These are phyloP conservation scores for Penicillium fuscoglaucum DNA, from an alignment of 2,329 filamentous ascomycete species.

Conservation along the genomic window DNA sequence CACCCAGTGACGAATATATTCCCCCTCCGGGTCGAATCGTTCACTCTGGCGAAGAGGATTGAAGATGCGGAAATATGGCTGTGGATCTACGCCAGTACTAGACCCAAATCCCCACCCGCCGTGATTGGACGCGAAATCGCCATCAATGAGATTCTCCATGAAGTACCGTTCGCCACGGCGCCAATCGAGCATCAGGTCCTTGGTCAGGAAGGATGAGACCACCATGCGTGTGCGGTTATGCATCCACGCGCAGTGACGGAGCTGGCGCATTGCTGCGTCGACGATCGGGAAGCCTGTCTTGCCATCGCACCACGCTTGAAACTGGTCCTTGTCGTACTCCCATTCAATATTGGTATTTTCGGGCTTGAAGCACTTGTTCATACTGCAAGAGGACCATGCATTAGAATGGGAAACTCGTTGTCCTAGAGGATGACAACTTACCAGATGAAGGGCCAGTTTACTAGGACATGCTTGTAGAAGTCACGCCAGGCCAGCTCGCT, in stretches of 20 bases:
- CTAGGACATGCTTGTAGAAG: slow-evolving; percentile 84
- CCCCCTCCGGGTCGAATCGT: slow-evolving; percentile 76
- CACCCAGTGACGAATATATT: slow-evolving; percentile 81
- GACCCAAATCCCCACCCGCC: slow-evolving; percentile 68
- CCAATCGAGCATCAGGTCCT: slow-evolving; percentile 82
- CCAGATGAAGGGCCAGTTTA: slow-evolving; percentile 73
- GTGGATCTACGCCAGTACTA: slow-evolving; percentile 74
- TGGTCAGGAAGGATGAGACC: slow-evolving; percentile 75
- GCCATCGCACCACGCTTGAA: slow-evolving; percentile 72
- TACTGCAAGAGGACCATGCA: slow-evolving; percentile 40
- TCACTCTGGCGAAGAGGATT: slow-evolving; percentile 83
- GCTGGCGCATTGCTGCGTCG: slow-evolving; percentile 81
- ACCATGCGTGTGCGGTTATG: slow-evolving; percentile 86
- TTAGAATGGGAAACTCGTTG: slow-evolving; percentile 4
- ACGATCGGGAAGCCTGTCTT: slow-evolving; percentile 79
- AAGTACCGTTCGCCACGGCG: slow-evolving; percentile 78
- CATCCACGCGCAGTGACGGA: slow-evolving; percentile 70
- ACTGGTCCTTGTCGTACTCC: slow-evolving; percentile 71
- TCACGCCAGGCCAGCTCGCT: slow-evolving; percentile 83
- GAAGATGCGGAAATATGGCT: slow-evolving; percentile 89
- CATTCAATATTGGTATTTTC: slow-evolving; percentile 80
- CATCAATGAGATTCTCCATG: slow-evolving; percentile 77
- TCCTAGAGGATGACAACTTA: slow-evolving; percentile 14
- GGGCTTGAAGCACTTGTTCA: slow-evolving; percentile 78
- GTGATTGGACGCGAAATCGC: slow-evolving; percentile 78